Evolutionary conservation across 345 rosid species (phyloP), one percentile per base, ranked within the genome.

Genomic region (Salix caprea): DNA sequence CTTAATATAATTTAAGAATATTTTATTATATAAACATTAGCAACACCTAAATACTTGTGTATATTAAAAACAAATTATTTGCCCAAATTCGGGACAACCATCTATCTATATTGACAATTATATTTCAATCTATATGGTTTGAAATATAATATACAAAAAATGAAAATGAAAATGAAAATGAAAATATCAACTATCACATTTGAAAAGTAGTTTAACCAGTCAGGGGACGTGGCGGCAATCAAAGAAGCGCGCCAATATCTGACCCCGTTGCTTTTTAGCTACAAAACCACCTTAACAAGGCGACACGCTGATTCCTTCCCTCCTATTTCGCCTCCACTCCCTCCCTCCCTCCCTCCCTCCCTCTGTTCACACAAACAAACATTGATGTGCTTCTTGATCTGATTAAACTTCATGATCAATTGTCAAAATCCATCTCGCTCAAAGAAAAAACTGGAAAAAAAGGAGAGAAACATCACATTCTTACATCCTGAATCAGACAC

Each of bases 221-320:
- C 54, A 30, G 65, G 37, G 39, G 48, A 89, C 83, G 84, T 83
- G 89, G 87, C 78, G 80, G 87, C 78, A 78, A 75, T 62, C 46
- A 77, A 71, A 78, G 88, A 82, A 82, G 84, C 79, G 91, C 90
- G 96, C 76, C 89, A 88, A 85, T 82, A 76, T 88, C 92, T 88
- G 87, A 83, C 78, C 76, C 42, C 81, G 83, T 44, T 82, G 21
- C 77, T 77, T 77, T 79, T 81, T 78, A 78, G 83, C 89, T 87
- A 81, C 88, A 85, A 86, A 67, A 75, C 67, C 69, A 60, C 78
- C 82, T 70, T 74, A 74, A 79, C 82, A 39, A 46, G 40, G 40
- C 48, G 76, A 54, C 73, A 50, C 77, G 69, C 74, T 70, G 62
- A 79, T 80, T 67, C 32, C 80, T 54, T 73, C 76, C 86, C 87